A percentile compares a stretch with the other conserved stretches of the same genome.
These are phyloP conservation scores for Symbiodinium pilosum DNA, from an alignment of 73 alveolate genomes.

Conservation along the genomic window DNA sequence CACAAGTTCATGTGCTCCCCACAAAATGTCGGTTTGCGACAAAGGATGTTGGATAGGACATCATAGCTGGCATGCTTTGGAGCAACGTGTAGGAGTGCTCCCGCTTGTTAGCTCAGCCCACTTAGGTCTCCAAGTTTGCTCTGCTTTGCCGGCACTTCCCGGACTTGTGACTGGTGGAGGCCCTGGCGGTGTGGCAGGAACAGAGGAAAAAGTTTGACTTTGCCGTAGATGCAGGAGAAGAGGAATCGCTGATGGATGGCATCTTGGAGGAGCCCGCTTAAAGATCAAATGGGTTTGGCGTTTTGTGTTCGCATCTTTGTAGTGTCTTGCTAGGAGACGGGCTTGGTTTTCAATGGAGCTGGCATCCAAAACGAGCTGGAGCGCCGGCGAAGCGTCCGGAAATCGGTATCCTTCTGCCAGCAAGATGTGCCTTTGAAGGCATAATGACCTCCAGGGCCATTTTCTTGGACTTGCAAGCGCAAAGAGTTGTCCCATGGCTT, in stretches of 20 bases:
- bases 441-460: too few relatives aligned
- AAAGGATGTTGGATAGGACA: too few relatives aligned
- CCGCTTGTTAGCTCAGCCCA: too few relatives aligned
- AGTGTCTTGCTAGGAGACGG: neutral
- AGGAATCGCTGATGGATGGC: neutral
- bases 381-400: slow-evolving; percentile 6
- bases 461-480: too few relatives aligned
- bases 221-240: neutral
- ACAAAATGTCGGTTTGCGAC: too few relatives aligned
- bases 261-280: neutral
- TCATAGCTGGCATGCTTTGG: too few relatives aligned
- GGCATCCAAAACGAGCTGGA: neutral
- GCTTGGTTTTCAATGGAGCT: neutral
- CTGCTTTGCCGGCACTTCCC: neutral
- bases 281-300: neutral
- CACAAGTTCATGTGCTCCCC: too few relatives aligned
- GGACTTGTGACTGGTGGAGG: neutral
- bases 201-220: too few relatives aligned
- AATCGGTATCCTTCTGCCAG: slow-evolving; percentile 1
- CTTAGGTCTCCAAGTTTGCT: neutral
- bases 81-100: too few relatives aligned
- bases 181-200: neutral
- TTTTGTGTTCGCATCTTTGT: neutral
- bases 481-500: too few relatives aligned
- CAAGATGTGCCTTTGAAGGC: neutral